Conservation (phyloP, 2,329 filamentous ascomycete genomes). For the Ramularia collo-cygni region DNA sequence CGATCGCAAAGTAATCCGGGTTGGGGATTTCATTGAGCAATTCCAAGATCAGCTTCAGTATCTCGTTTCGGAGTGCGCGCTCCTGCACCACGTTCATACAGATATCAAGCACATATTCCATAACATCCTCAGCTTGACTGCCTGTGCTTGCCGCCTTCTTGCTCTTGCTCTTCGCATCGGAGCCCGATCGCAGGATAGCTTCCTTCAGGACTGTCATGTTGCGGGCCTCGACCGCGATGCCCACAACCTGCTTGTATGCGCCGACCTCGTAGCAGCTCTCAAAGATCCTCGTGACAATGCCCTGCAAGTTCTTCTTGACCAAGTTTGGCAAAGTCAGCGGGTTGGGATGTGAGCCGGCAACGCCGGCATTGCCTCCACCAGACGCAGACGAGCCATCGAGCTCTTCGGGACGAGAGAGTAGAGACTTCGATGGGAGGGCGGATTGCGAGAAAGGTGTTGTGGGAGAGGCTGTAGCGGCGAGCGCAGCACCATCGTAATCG, state of each 20-base stretch:
- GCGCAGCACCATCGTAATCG: conserved; percentile 45
- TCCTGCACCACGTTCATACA: conserved; percentile 98
- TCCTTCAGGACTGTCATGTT: conserved; percentile 80
- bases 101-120: conserved; percentile 93
- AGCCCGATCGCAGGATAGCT: conserved; percentile 81
- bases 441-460: conserved; percentile 95
- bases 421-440: conserved; percentile 84
- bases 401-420: conserved; percentile 75
- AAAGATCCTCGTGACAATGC: conserved; percentile 82
- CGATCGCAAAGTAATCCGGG: conserved; percentile 96
- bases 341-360: conserved; percentile 48
- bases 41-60: conserved; percentile 85
- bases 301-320: conserved; percentile 73
- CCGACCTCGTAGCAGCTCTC: conserved; percentile 80
- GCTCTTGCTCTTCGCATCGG: conserved; percentile 65
- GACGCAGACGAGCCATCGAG: conserved; percentile 53
- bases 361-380: conserved; percentile 49
- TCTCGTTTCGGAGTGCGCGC: conserved; percentile 72
- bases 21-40: conserved; percentile 88
- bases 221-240: conserved; percentile 91
- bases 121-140: conserved; percentile 75
- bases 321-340: conserved; percentile 63
- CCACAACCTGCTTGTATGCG: conserved; percentile 90
- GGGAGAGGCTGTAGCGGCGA: conserved; percentile 65
- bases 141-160: conserved; percentile 50